Evolutionary conservation across 208 protist species (phyloP), one percentile per base, ranked within the genome.

Genomic region (Trypanosoma theileri): DNA sequence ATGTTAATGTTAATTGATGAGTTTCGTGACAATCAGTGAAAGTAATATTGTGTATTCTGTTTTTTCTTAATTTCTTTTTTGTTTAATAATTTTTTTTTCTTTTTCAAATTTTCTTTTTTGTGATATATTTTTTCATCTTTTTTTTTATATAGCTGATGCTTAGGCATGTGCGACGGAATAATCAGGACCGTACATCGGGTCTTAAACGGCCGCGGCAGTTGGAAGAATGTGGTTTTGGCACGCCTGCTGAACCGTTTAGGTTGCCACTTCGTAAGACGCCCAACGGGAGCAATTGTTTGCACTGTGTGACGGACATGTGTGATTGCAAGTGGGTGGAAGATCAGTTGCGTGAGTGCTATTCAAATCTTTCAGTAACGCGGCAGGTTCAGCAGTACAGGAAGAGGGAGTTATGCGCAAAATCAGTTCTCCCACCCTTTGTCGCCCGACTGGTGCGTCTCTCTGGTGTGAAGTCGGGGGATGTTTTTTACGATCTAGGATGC

Each of bases 321-420:
- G 53, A 72, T 35, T 95, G 90, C 66, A 14, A 53, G 9, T 86
- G 79, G 74, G 75, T 95, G 8, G 19, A 12, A 24, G 46, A 64
- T 12, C 26, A 70, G 40, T 74, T 95, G 17, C 21, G 57, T 19
- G 60, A 50, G 22, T 89, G 82, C 66, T 95, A 90, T 69, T 56
- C 66, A 0, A 68, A 72, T 6, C 69, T 95, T 7, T 40, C 80
- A 0, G 13, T 74, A 6, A 85, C 86, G 60, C 71, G 91, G 9
- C 70, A 88, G 57, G 79, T 80, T 28, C 63, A 82, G 67, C 54
- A 46, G 9, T 60, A 42, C n/a, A 69, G 85, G 19, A 60, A 69
- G 35, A 68, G 84, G 1, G 86, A 92, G 10, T 69, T 93, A n/a
- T 94, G 88, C 54, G 86, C 91, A 28, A 96, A 96, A 75, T 96